Percentiles rank a stretch among this genome's conserved stretches.
Evolutionary conservation across 768 basidiomycete species (phyloP).

Genomic region (Neoboletus subvelutipes): DNA sequence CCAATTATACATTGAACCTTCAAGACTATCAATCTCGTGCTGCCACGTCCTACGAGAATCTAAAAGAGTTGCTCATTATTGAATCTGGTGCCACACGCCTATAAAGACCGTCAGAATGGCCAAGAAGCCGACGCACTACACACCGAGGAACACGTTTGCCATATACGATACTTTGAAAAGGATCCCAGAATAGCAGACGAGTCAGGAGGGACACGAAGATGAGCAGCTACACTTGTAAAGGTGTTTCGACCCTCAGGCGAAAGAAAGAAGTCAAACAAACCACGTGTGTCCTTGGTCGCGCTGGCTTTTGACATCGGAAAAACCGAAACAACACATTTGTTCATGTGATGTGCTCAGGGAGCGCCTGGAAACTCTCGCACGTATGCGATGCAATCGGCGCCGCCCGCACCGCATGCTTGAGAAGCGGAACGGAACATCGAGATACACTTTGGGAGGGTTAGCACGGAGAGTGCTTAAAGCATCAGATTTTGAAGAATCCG

Average conservation of each 20-base stretch:
- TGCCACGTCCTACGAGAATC: constrained; percentile 5
- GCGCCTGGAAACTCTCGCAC: neutral
- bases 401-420: neutral
- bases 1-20: neutral
- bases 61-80: neutral
- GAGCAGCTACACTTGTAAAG: neutral
- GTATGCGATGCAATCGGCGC: neutral
- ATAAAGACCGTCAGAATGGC: neutral
- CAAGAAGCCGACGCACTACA: neutral
- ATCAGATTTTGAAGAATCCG: neutral
- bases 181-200: neutral
- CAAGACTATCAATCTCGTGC: neutral
- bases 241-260: neutral
- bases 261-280: neutral
- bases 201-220: neutral
- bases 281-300: neutral
- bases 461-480: neutral
- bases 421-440: neutral
- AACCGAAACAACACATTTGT: neutral
- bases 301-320: neutral
- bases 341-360: neutral
- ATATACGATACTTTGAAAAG: neutral
- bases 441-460: neutral
- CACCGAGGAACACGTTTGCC: neutral
- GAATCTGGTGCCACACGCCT: neutral